Base-by-base conservation (phyloP, 345 rosid species). In the Arabis hirsuta region DNA sequence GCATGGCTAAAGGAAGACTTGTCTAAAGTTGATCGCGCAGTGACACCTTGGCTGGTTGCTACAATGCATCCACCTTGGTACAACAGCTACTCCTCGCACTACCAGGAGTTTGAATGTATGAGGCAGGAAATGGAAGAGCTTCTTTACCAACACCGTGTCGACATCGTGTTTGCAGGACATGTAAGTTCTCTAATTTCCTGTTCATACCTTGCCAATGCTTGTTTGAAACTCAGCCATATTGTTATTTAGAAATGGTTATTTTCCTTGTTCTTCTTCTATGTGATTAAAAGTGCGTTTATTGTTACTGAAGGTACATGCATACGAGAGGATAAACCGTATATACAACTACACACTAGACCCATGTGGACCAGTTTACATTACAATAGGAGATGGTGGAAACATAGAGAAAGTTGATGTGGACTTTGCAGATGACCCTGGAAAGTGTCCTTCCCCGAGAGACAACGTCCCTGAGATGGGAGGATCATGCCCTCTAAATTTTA, bases 81-180 rank as follows among this genome's bases (percentile, higher is more conserved):
- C 65, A 88, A 84, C 67, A 88, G 90, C 79, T 90, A 88, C 56
- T 73, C 85, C 47, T 86, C 98, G 1, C 98, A 92, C 61, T 92
- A 88, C 80, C 92, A 89, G 61, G 98, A 90, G 74, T 89, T 86
- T 67, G 98, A 92, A 80, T 92, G 98, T 79, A 93, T 90, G 98
- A 84, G 98, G 77, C 90, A 81, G 76, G 87, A 83, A 78, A 90
- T 93, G 92, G 98, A 93, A 79, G 80, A 68, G 66, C 90, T 90
- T 63, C 84, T 93, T 12, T 89, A 87, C 73, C 83, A 82, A 71
- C 79, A 88, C 51, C 75, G 76, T 12, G 87, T 86, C 0, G 98
- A 93, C 78, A 83, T 89, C 8, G 85, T 89, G 20, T 90, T 87
- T 74, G 76, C 87, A 42, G 97, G 97, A 58, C 97, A 93, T 74